These are phyloP conservation scores for Eurotiales sp. DNA, from an alignment of 2,329 filamentous ascomycete genomes.

Conservation along the genomic window DNA sequence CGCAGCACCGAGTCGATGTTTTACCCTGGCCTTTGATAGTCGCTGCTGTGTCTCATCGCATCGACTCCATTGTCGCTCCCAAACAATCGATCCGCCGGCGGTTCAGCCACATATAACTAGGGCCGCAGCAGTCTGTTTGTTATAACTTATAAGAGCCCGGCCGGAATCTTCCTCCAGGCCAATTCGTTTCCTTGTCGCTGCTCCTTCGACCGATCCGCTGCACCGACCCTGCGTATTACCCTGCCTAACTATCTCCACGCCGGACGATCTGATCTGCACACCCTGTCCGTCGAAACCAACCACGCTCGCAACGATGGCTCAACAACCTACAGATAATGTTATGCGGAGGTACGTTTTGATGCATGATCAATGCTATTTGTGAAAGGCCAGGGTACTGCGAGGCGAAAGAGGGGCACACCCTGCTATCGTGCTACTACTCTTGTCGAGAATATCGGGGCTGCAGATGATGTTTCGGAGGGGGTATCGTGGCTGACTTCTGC, in stretches of 20 bases:
- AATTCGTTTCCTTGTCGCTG: not conserved
- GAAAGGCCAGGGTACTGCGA: not conserved
- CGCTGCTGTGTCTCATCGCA: slow-evolving; percentile 8
- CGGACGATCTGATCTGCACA: not conserved
- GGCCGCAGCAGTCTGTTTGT: not conserved
- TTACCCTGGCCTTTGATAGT: not conserved
- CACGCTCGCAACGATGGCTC: slow-evolving; percentile 31
- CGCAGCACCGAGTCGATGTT: not conserved
- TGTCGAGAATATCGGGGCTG: not conserved
- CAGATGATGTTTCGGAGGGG: not conserved
- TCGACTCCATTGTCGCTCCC: not conserved
- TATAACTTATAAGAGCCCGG: not conserved
- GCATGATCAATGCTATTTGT: not conserved
- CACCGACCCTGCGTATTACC: not conserved
- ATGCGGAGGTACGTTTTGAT: slow-evolving; percentile 53
- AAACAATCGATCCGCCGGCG: not conserved
- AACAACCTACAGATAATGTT: slow-evolving; percentile 40
- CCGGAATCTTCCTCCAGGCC: not conserved
- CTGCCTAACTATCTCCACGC: not conserved
- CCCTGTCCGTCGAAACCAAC: not conserved
- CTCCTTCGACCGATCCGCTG: not conserved
- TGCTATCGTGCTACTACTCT: not conserved
- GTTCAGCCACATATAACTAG: not conserved
- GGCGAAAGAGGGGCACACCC: not conserved
- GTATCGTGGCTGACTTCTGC: slow-evolving; percentile 16